A percentile compares a stretch with the other conserved stretches of the same genome.
phyloP scores from a whole-genome alignment of 129 eudicot species.

The Smallanthus sonchifolius region DNA sequence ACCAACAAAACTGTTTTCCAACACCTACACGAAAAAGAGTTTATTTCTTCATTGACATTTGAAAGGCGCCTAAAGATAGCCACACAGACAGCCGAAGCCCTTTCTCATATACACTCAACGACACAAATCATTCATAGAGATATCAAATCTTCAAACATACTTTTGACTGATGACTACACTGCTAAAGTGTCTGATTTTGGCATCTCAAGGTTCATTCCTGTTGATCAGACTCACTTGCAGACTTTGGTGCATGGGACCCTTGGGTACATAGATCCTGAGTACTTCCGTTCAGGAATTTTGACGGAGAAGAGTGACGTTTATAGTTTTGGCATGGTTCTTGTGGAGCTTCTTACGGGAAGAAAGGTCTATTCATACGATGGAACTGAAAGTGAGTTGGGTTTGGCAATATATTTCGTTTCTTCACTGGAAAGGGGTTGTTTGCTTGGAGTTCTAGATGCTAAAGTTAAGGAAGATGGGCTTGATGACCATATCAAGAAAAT shows the following conservation, averaged over 20 bases:
- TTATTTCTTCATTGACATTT: background rate
- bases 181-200: constrained; percentile 29
- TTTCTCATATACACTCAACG: constrained; percentile 9
- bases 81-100: background rate
- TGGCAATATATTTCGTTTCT: constrained; percentile 20
- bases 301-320: constrained; percentile 25
- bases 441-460: constrained; percentile 22
- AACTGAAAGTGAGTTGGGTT: constrained; percentile 23
- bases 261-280: constrained; percentile 33
- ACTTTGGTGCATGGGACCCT: constrained; percentile 22
- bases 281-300: constrained; percentile 26
- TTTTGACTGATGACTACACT: constrained; percentile 23
- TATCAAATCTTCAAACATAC: constrained; percentile 19
- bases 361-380: constrained; percentile 24
- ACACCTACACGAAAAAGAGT: constrained; percentile 12
- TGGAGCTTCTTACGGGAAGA: constrained; percentile 30
- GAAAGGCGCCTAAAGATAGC: constrained; percentile 12
- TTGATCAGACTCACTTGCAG: constrained; percentile 20
- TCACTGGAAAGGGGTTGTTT: constrained; percentile 15
- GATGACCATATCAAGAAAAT: constrained; percentile 13
- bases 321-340: constrained; percentile 35
- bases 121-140: constrained; percentile 6
- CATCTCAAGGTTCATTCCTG: constrained; percentile 24
- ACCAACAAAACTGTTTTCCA: constrained; percentile 25
- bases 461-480: constrained; percentile 21